Base-by-base conservation (phyloP, 2,329 filamentous ascomycete species). In the Hypoxylon sp. region DNA sequence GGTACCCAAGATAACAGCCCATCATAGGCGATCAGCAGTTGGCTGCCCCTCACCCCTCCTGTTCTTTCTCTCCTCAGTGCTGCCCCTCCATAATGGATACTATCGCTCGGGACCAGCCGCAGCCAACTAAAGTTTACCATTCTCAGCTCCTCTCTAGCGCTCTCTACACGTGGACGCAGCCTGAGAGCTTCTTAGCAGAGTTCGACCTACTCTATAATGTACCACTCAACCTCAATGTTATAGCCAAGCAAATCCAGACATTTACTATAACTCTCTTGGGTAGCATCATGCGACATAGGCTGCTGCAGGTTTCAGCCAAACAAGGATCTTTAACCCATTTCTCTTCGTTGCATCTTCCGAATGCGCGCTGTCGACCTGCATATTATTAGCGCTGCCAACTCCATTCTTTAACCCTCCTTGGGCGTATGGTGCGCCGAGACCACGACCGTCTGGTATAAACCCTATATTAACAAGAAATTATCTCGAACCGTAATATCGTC, bases 281-380 rank as follows among this genome's bases (percentile, higher is more conserved):
- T 51, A 20, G 17, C 37, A 49, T 57, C 35, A 14, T 50, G 54
- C 57, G 58, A 25, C 35, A 33, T 30, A 55, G 13, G 13, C 56
- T 44, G 17, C 55, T 55, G 58, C 61, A 58, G 50, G 63, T 64
- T 66, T 69, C 68, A 71, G 64, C 68, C 54, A 58, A 55, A 54
- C 68, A 42, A 68, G 68, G 61, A 51, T 66, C 17, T 58, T 27
- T 42, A 20, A 37, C 31, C 58, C 58, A 54, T 48, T 64, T 40
- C 3, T 50, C 6, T 33, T 53, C 42, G n/a, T 44, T 53, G 44
- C 46, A 58, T 57, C 48, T 17, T 55, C 60, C 48, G 14, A 44
- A 30, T n/a, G 25, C 40, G 25, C 40, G 11, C 42, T 40, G 31
- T 49, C 54, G 42, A 20, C 54, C 54, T 14, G 46, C 46, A 59